phyloP scores from a whole-genome alignment of 1,284 basidiomycete species.

The Cyathus pygmaeus region DNA sequence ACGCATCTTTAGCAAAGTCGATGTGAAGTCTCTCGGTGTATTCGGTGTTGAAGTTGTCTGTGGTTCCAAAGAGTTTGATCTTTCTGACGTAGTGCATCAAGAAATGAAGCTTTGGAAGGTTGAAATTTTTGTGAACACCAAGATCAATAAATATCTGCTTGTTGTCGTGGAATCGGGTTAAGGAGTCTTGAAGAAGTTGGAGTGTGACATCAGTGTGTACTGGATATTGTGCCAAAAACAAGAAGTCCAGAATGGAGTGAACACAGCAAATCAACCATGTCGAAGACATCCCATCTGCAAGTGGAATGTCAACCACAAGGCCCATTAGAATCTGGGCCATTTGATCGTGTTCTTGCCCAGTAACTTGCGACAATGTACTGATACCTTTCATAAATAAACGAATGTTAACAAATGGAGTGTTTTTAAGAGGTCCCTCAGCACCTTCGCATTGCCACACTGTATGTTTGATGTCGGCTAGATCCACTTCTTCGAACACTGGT shows the following conservation, averaged over 20 bases:
- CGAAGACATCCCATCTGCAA: conserved; percentile 1
- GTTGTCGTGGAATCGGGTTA: not conserved
- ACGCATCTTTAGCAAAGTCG: conserved; percentile 1
- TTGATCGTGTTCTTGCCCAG: conserved; percentile 35
- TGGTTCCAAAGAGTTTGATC: conserved; percentile 30
- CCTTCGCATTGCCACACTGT: not conserved
- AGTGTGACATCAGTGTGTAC: conserved; percentile 2
- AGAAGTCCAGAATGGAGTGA: conserved; percentile 39
- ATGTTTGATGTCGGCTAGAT: not conserved
- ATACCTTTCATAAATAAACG: conserved; percentile 50
- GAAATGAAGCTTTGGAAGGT: conserved; percentile 32
- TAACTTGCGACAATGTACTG: conserved; percentile 30
- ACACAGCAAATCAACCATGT: conserved; percentile 15
- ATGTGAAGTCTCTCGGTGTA: not conserved
- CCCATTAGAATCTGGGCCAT: conserved; percentile 22
- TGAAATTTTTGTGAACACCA: conserved; percentile 22
- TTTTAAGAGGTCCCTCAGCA: not conserved
- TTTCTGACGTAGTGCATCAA: not conserved
- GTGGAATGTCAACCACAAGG: conserved; percentile 5
- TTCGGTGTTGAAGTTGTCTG: conserved; percentile 6
- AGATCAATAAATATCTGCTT: not conserved
- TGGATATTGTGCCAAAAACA: conserved; percentile 35
- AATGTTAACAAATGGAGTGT: conserved; percentile 20
- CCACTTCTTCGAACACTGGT: not conserved
- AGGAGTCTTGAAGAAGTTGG: not conserved